Percentiles rank a stretch among this genome's conserved stretches.
These are phyloP conservation scores for Auricularia sp. DNA, from an alignment of 768 basidiomycete species.

Conservation along the genomic window DNA sequence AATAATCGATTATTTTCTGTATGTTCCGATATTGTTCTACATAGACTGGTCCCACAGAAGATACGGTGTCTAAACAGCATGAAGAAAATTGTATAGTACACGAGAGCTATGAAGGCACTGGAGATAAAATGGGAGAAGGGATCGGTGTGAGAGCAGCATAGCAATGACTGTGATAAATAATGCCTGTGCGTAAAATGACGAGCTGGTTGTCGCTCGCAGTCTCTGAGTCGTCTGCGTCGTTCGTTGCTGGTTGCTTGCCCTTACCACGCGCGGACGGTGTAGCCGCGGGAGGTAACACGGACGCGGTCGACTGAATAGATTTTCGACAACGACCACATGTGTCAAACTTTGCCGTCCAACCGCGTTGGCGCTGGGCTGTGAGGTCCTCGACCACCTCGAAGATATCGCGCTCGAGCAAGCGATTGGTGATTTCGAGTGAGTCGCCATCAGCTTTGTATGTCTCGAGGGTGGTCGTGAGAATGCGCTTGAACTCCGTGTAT, in stretches of 20 bases:
- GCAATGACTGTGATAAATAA: conserved; percentile 8
- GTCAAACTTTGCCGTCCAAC: conserved; percentile 26
- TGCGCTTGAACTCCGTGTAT: conserved; percentile 85
- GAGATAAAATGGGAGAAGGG: neutral
- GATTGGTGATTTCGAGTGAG: conserved; percentile 74
- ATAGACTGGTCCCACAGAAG: neutral
- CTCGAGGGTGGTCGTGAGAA: conserved; percentile 91
- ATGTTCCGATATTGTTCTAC: neutral
- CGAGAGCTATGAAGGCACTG: neutral
- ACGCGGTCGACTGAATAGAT: neutral
- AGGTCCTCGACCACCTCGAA: conserved; percentile 61
- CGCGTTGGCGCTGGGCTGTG: conserved; percentile 44
- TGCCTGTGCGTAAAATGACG: conserved; percentile 6
- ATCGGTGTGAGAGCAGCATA: neutral
- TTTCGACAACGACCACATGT: conserved; percentile 6
- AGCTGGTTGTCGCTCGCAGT: neutral
- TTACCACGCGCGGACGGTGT: too few species aligned
- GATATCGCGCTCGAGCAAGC: conserved; percentile 71
- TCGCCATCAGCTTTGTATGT: conserved; percentile 90
- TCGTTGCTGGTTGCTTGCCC: too few species aligned
- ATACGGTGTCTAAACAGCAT: neutral
- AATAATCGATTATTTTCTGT: conserved; percentile 4
- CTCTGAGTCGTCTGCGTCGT: too few species aligned
- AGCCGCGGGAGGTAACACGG: neutral
- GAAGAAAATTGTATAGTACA: conserved; percentile 1